Base-by-base conservation (phyloP, 2,329 filamentous ascomycete species). In the Taxawa tesnikishii region DNA sequence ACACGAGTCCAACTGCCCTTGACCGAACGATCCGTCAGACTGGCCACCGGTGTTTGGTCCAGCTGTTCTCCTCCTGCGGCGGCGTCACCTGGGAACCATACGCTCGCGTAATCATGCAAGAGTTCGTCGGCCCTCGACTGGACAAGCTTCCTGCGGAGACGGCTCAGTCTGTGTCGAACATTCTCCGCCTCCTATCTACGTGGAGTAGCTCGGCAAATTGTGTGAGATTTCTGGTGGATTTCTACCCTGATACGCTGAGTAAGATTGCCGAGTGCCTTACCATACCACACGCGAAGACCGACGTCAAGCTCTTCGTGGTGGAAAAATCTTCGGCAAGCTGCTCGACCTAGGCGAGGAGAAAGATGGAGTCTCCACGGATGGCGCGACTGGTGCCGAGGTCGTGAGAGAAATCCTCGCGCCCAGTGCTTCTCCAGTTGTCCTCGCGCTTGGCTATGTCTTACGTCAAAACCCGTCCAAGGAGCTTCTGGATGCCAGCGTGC, bases 121-220 rank as follows among this genome's bases (percentile, higher is more conserved):
- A 94, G 48, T 62, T 92, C 15, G 67, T 98, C 28, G 74, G 73
- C 31, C 83, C 83, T 12, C 72, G 84, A 42, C 63, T 96, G 12
- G 70, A 79, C 3, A 83, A 81, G 36, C 72, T 98, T 33, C 74
- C 85, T 0, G 65, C 72, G 4, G 90, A 98, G 59, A 94, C 83
- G 26, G 81, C 84, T 0, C 87, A 98, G 50, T 83, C 84, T 10
- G 67, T 94, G 6, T 96, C 90, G 3, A 82, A 79, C 11, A 70
- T 85, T 25, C 68, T 94, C 39, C 77, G 79, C 40, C 64, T 98
- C 4, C 75, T 98, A 40, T 75, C 74, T 3, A 81, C 80, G 2
- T 94, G 88, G 82, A 78, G 83, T 3, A 70, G 70, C 36, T 68
- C 79, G 14, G 65, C 73, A 0, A 68, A 66, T 38, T 78, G 75